Base-by-base conservation (phyloP, 2,329 filamentous ascomycete genomes). In the Colletotrichum lindemuthianum region DNA sequence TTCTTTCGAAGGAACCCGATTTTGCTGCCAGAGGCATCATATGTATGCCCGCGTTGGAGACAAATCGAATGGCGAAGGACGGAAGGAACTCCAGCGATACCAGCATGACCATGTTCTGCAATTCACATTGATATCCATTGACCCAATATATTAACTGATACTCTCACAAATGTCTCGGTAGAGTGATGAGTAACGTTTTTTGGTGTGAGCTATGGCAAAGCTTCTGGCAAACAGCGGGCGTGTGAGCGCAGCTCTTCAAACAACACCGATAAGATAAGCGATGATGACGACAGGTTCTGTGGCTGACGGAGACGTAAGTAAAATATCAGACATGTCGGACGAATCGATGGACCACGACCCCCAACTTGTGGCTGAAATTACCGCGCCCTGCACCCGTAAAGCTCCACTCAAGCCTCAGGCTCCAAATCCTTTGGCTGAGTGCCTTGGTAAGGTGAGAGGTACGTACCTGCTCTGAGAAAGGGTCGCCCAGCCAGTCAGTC, bases 81-180 rank as follows among this genome's bases (percentile, higher is more conserved):
- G n/a, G 47, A 12, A 40, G 36, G 63, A 33, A 51, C 39, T 57
- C 24, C 24, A 24, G 24, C 24, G 58, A 65, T 65, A 65, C 63
- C 63, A 61, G 48, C 45, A 52, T 43, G 50, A 56, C 15, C 36
- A 40, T 63, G 51, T 52, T 60, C 24, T 57, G 24, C 47, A 53
- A 44, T 39, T 47, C 16, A 8, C 39, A 53, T 65, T 63, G 63
- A 65, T 65, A 63, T 65, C 63, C 63, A 61, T 52, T 24, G 39
- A 45, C 33, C 55, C 41, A 11, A n/a, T 32, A 47, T 8, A 49
- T 49, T 3, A 24, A 24, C 24, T 24, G 24, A 24, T 24, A 24
- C 24, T 24, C 24, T 24, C 24, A 24, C 24, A 24, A 5, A 24
- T 24, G 4, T 24, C 24, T 24, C 24, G 24, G 24, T 24, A 24